phyloP scores from a whole-genome alignment of 192 early-diverging fungal genomes.

The Pilobolus umbonatus region DNA sequence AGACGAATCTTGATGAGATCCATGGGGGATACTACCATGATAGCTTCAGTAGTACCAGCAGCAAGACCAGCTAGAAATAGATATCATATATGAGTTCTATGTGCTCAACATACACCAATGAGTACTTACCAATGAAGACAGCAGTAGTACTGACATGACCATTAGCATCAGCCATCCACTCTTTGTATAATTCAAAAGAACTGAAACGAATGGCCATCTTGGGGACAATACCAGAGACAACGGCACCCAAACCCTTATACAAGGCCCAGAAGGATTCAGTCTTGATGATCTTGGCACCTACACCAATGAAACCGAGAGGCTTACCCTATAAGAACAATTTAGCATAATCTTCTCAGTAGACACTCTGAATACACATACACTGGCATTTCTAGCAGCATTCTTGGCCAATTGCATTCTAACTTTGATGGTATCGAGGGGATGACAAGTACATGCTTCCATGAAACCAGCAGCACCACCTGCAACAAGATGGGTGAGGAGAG shows the following conservation, averaged over 20 bases:
- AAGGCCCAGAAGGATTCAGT: constrained; percentile 86
- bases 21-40: constrained; percentile 96
- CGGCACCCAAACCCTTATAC: constrained; percentile 97
- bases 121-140: constrained; percentile 65
- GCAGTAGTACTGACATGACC: constrained; percentile 62
- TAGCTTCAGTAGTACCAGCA: constrained; percentile 91
- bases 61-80: constrained; percentile 70
- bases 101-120: not conserved
- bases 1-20: constrained; percentile 99
- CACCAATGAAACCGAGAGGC: constrained; percentile 67
- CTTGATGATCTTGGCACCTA: constrained; percentile 79
- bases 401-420: constrained; percentile 92
- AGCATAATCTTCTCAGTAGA: not conserved
- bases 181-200: constrained; percentile 93
- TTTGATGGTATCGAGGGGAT: constrained; percentile 97
- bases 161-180: constrained; percentile 59
- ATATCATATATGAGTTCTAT: constrained; percentile 7
- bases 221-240: constrained; percentile 93
- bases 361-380: constrained; percentile 33
- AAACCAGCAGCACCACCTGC: constrained; percentile 91
- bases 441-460: constrained; percentile 84
- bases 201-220: constrained; percentile 99
- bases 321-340: constrained; percentile 26
- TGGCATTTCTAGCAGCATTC: constrained; percentile 48
- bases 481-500: constrained; percentile 64